phyloP scores from a whole-genome alignment of 306 rosid genomes.

The Carpinus fangiana region DNA sequence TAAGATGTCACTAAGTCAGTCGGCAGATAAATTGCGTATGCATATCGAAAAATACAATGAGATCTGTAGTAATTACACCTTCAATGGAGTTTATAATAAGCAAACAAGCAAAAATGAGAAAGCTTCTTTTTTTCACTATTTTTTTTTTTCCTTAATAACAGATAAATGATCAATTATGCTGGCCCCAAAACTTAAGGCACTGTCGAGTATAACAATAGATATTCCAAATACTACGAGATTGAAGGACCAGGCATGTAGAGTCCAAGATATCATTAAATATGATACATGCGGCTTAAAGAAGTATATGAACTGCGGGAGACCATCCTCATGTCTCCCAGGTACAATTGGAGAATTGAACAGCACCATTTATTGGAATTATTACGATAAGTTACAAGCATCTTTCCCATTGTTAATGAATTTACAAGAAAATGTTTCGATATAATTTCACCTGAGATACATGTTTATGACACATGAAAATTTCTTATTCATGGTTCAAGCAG shows the following conservation, averaged over 20 bases:
- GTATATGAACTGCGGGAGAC: background rate
- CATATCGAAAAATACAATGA: background rate
- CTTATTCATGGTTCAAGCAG: background rate
- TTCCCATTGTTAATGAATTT: background rate
- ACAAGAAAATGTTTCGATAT: background rate
- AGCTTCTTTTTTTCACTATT: background rate
- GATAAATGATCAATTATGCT: background rate
- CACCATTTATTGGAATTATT: background rate
- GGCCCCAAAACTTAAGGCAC: background rate
- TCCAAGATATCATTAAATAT: background rate
- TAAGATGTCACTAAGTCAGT: constrained; percentile 17
- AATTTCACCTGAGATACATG: background rate
- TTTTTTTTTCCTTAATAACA: background rate
- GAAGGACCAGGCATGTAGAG: background rate
- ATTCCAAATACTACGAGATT: background rate
- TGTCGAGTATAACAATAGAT: background rate
- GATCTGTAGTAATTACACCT: background rate
- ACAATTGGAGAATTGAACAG: background rate
- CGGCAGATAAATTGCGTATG: constrained; percentile 1
- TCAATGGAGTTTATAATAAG: background rate
- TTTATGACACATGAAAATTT: background rate
- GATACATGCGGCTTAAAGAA: background rate
- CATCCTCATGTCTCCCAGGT: background rate
- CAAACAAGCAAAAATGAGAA: background rate
- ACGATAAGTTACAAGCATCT: background rate